Evolutionary conservation across 345 rosid species (phyloP), one percentile per base, ranked within the genome.

Genomic region (Linum tenue): DNA sequence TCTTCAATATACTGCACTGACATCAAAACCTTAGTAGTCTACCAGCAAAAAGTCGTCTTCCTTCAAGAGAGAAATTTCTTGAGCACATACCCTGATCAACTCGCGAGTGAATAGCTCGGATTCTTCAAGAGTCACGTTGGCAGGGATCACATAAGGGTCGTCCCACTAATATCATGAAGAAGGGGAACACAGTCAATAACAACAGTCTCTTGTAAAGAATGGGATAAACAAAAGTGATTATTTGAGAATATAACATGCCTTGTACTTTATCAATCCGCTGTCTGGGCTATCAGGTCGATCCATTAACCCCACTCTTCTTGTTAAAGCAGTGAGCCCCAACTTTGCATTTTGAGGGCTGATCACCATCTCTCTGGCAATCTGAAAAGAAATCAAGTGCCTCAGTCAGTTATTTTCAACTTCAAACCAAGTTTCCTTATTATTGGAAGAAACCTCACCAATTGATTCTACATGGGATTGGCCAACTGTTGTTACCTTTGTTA

Each of bases 361-460:
- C 68, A 84, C 97, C 98, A 92, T 90, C 79, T 92, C 98, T 70
- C 98, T 88, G 3, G 90, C 97, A 76, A 92, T 86, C 98, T 92
- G 75, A 67, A 14, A 43, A 59, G 39, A 69, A 64, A 38, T 57
- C 38, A 22, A 65, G 37, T 16, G 67, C 50, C 64, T 55, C 31
- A n/a, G 39, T 16, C n/a, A 58, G 51, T 39, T 55, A 63, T n/a
- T n/a, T 7, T 35, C 16, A 17, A 57, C 50, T 64, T 36, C 63
- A 17, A 17, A 69, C 36, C 39, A 70, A 63, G 55, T 70, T 44
- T 35, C 64, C 64, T 17, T 59, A 50, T 40, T 44, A 35, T 44
- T 37, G 14, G 62, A 40, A n/a, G 8, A 67, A 67, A 17, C 43
- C 58, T 31, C 64, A 35, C 51, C 7, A 36, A 17, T 42, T 12